phyloP scores from a whole-genome alignment of 208 protist genomes.

The Crithidia brevicula region DNA sequence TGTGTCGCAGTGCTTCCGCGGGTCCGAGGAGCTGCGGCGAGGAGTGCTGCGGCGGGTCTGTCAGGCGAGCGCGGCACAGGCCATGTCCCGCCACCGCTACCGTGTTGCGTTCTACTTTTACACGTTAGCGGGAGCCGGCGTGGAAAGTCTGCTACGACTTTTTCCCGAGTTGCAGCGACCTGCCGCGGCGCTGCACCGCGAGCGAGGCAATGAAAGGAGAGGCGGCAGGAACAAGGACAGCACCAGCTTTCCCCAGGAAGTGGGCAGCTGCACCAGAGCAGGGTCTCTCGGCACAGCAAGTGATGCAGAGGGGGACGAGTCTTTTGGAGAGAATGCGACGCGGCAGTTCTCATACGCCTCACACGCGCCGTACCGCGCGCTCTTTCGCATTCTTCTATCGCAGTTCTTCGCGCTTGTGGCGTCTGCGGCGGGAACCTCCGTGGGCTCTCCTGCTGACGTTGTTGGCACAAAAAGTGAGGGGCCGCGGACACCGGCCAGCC shows the following conservation, averaged over 20 bases:
- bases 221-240: neutral
- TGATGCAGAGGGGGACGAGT: neutral
- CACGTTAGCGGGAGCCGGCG: neutral
- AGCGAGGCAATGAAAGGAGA: neutral
- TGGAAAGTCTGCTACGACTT: constrained; percentile 13
- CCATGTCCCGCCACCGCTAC: constrained; percentile 22
- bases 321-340: neutral
- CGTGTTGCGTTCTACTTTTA: constrained; percentile 26
- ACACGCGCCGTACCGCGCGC: constrained; percentile 18
- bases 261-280: neutral
- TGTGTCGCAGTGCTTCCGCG: constrained; percentile 23
- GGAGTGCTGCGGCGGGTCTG: constrained; percentile 20
- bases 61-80: constrained; percentile 16
- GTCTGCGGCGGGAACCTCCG: neutral
- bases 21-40: constrained; percentile 6
- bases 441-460: too few species aligned
- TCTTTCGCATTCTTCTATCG: constrained; percentile 21
- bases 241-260: neutral
- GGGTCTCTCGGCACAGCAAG: neutral
- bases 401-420: constrained; percentile 15
- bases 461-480: too few species aligned
- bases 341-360: constrained; percentile 16
- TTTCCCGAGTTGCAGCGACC: constrained; percentile 24
- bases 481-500: too few species aligned
- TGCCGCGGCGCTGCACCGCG: neutral